phyloP scores from a whole-genome alignment of 352 stramenopile species.

The Pythium brachiatum region DNA sequence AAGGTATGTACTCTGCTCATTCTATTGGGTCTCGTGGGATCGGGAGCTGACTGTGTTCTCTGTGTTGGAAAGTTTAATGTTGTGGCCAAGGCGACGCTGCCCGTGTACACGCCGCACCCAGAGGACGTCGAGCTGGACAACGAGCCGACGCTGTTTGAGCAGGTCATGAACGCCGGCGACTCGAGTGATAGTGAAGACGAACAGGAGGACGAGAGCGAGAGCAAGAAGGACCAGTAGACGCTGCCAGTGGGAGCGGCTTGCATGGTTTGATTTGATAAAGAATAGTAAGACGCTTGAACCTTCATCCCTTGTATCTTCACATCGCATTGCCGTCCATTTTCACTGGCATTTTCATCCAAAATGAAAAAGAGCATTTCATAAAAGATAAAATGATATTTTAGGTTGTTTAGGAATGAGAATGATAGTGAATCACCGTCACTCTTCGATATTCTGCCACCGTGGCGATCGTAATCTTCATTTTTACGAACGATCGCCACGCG shows the following conservation, averaged over 20 bases:
- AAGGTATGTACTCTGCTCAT: constrained; percentile 44
- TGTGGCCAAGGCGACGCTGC: constrained; percentile 89
- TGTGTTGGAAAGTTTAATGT: constrained; percentile 87
- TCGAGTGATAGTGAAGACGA: constrained; percentile 88
- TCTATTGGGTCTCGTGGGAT: not conserved
- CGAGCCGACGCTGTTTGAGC: constrained; percentile 99
- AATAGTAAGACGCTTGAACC: constrained; percentile 4
- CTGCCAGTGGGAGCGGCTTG: not conserved
- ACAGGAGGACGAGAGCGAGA: constrained; percentile 53
- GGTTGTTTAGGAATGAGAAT: too few species aligned
- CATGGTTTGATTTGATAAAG: constrained; percentile 5
- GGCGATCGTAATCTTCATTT: not conserved
- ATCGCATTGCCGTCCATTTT: not conserved
- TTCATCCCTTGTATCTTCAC: not conserved
- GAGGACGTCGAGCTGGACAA: constrained; percentile 99
- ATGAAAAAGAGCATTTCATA: not conserved
- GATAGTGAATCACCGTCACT: too few species aligned
- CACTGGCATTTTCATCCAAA: not conserved
- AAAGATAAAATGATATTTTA: too few species aligned
- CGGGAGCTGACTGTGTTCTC: constrained; percentile 13
- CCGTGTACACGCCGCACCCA: constrained; percentile 95
- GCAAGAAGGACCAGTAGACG: constrained; percentile 54
- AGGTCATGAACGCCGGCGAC: constrained; percentile 90
- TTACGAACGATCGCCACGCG: not conserved
- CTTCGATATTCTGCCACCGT: too few species aligned